Conservation (phyloP, 257 asterid genomes). For the Solanum tarapatanum region DNA sequence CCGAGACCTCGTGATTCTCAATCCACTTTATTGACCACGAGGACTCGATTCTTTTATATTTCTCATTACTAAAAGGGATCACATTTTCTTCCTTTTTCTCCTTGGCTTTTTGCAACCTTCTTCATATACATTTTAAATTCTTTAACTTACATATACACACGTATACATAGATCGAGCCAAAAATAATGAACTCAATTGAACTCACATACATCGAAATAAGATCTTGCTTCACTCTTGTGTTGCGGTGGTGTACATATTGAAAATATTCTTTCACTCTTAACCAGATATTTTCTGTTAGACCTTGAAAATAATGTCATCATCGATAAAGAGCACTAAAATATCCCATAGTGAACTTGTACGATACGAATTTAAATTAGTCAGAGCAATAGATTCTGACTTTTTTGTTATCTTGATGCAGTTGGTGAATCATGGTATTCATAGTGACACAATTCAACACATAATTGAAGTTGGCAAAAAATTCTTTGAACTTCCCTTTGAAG, state of each 20-base stretch:
- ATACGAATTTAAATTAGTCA: neutral
- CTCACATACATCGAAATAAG: neutral
- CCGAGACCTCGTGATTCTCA: neutral
- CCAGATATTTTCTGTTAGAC: neutral
- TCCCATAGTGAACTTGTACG: neutral
- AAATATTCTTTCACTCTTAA: neutral
- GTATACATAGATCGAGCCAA: neutral
- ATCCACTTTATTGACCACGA: neutral
- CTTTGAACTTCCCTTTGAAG: conserved; percentile 22
- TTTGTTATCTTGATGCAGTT: conserved; percentile 8
- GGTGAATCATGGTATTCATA: conserved; percentile 21
- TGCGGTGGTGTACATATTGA: neutral
- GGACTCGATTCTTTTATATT: neutral
- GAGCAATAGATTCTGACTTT: neutral
- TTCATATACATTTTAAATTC: neutral
- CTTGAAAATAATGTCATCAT: neutral
- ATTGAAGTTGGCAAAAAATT: conserved; percentile 4
- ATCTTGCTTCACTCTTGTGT: neutral
- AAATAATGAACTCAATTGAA: neutral
- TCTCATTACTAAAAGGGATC: neutral
- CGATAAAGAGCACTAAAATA: neutral
- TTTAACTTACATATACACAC: neutral
- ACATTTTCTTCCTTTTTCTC: neutral
- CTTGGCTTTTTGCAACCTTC: neutral
- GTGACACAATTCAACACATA: neutral